Conservation (phyloP, 495 filamentous ascomycete genomes). For the Cryomyces antarcticus region DNA sequence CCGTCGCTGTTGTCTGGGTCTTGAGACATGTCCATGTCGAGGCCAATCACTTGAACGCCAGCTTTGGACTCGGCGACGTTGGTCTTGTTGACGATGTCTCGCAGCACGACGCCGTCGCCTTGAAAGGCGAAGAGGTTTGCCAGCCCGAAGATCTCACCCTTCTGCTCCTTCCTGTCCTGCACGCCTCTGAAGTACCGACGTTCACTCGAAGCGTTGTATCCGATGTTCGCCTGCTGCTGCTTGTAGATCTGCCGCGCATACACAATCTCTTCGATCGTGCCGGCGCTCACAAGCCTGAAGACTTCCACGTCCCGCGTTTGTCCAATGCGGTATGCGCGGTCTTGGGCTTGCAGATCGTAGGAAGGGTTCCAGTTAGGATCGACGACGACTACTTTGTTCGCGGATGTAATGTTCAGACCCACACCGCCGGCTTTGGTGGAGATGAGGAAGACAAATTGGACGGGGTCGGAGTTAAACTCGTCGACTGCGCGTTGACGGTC, state of each 20-base stretch:
- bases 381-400: constrained; percentile 94
- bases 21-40: constrained; percentile 35
- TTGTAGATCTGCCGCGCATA: constrained; percentile 98
- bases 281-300: constrained; percentile 77
- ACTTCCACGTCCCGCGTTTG: constrained; percentile 89
- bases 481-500: constrained; percentile 63
- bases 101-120: constrained; percentile 56
- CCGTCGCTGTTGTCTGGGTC: constrained; percentile 19
- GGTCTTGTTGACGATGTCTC: constrained; percentile 92
- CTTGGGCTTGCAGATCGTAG: constrained; percentile 87
- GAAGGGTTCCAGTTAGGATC: constrained; percentile 97
- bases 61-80: constrained; percentile 85
- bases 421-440: constrained; percentile 81
- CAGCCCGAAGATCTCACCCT: constrained; percentile 89
- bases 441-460: constrained; percentile 88
- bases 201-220: constrained; percentile 80
- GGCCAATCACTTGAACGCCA: constrained; percentile 56
- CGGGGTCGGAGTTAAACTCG: constrained; percentile 78
- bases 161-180: constrained; percentile 57
- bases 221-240: constrained; percentile 95
- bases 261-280: constrained; percentile 93
- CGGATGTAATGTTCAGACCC: constrained; percentile 88
- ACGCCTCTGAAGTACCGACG: constrained; percentile 92
- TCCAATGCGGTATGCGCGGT: constrained; percentile 89
- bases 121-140: constrained; percentile 73